Evolutionary conservation across 345 rosid species (phyloP), one percentile per base, ranked within the genome.

Genomic region (Rhodamnia argentea): DNA sequence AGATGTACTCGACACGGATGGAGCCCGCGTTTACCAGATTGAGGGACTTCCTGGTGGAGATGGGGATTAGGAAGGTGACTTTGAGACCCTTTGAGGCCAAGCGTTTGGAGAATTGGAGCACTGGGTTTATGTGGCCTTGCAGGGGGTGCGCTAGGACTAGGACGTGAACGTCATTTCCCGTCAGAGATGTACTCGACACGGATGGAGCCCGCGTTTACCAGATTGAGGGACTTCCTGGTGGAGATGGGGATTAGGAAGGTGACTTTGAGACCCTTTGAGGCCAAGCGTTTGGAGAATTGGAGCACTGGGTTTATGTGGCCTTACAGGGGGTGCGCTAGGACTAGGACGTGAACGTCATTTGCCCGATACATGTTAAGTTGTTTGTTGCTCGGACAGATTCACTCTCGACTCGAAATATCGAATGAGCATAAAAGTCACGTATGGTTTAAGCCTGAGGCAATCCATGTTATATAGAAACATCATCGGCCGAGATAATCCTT

Each of bases 61-160:
- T 86, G 87, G 90, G 89, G 59, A 87, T 42, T 85, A 90, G 42
- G 7, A 90, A 70, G n/a, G 92, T 92, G 76, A 88, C 87, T 9
- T 87, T 91, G 29, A 90, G 88, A 76, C 94, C 92, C 78, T 92
- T 91, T 11, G 91, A 88, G 82, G 86, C 91, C 74, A 93, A 87
- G 52, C 91, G 91, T 83, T 92, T 91, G 85, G 90, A 91, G 90
- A 93, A 91, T 20, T 93, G 92, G 29, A 91, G 86, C 88, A 92
- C 57, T 40, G 95, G 95, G 85, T 90, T 92, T 81, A 92, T 78
- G 92, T 92, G 95, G 81, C 95, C 95, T 91, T 92, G 95, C 37
- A 23, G 85, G 3, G 92, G 92, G 83, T 83, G 90, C 15, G 93
- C 90, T 53, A 91, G 58, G 29, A 89, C 92, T 3, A 82, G 83